phyloP scores from a whole-genome alignment of 106 monocot species.

The Vanilla planifolia region DNA sequence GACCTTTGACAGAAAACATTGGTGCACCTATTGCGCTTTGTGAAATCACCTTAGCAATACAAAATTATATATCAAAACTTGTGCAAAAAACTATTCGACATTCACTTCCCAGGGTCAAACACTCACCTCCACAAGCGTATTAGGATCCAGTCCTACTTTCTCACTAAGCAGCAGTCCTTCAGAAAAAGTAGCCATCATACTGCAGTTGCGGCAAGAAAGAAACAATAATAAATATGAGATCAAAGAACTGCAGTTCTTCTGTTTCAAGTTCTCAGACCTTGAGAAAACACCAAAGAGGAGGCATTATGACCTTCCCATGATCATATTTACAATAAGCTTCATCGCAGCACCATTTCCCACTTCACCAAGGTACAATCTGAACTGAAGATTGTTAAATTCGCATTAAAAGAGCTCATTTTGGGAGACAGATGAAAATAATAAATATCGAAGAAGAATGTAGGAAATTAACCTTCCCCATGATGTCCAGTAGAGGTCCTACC shows the following conservation, averaged over 20 bases:
- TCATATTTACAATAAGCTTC: conserved; percentile 94
- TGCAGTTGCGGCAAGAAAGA: conserved; percentile 17
- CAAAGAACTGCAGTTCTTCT: too few relatives aligned
- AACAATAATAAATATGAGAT: too few relatives aligned
- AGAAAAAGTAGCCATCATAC: conserved; percentile 95
- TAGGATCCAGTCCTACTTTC: conserved; percentile 76
- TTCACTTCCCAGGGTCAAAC: background rate
- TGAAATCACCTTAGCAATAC: conserved; percentile 56
- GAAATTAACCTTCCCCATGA: conserved; percentile 75
- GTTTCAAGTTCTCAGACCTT: background rate
- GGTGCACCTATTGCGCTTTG: conserved; percentile 90
- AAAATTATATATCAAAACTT: background rate
- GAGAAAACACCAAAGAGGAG: conserved; percentile 1
- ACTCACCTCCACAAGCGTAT: conserved; percentile 66
- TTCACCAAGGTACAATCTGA: conserved; percentile 80
- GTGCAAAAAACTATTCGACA: background rate
- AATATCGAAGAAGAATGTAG: background rate
- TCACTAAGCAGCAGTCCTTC: conserved; percentile 77
- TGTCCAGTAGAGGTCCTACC: conserved; percentile 59
- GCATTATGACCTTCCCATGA: conserved; percentile 73
- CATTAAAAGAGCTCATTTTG: background rate
- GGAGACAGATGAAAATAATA: background rate
- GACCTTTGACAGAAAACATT: conserved; percentile 85
- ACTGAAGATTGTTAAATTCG: conserved; percentile 36
- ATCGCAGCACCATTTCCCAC: conserved; percentile 91